phyloP scores from a whole-genome alignment of 345 rosid genomes.

The Abelmoschus esculentus region DNA sequence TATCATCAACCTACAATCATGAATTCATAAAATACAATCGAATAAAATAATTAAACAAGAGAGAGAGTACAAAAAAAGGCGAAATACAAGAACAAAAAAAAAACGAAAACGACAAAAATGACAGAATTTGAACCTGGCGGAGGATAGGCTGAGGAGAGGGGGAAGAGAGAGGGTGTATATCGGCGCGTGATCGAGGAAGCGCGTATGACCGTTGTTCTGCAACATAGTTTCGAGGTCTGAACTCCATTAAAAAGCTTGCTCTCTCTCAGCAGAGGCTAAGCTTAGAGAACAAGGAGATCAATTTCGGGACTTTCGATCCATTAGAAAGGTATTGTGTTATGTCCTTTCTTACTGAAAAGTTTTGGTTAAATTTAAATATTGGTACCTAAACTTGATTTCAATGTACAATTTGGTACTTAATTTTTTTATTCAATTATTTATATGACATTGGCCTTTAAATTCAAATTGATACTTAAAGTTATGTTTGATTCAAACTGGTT shows the following conservation, averaged over 20 bases:
- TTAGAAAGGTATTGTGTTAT: not conserved
- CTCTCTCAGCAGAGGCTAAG: not conserved
- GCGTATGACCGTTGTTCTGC: conserved; percentile 33
- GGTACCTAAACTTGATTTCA: no score
- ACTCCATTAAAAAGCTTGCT: conserved; percentile 38
- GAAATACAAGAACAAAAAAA: not conserved
- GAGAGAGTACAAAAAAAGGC: not conserved
- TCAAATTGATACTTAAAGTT: no score
- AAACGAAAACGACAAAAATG: not conserved
- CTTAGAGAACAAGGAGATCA: not conserved
- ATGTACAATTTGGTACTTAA: no score
- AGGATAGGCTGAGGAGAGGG: conserved; percentile 24
- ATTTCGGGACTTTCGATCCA: not conserved
- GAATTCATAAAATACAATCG: not conserved
- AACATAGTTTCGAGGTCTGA: conserved; percentile 55
- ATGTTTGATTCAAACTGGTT: no score
- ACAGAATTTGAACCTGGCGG: conserved; percentile 32
- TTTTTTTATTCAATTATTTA: no score
- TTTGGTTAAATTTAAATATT: no score
- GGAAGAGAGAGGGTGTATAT: conserved; percentile 52
- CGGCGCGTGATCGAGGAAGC: conserved; percentile 47
- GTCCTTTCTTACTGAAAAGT: not conserved
- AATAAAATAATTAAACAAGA: not conserved
- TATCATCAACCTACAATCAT: conserved; percentile 25
- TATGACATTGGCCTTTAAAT: no score